Evolutionary conservation across 768 basidiomycete genomes (phyloP).

Genomic region (Hypholoma fasciculare): DNA sequence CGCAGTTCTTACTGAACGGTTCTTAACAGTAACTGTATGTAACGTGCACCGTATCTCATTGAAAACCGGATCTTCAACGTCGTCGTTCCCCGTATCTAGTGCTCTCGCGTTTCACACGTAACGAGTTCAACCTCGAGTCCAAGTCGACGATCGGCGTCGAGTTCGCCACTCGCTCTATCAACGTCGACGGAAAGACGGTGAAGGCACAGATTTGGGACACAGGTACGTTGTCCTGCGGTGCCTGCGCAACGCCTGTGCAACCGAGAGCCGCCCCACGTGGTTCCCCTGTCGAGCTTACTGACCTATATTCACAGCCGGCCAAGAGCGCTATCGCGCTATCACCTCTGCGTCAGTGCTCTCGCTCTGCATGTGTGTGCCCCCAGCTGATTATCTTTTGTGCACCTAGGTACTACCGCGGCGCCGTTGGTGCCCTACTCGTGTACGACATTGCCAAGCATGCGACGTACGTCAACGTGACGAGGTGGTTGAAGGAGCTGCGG

Average conservation of each 20-base stretch:
- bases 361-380: background rate
- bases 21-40: slow-evolving; percentile 61
- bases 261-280: background rate
- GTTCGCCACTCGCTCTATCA: slow-evolving; percentile 94
- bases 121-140: slow-evolving; percentile 98
- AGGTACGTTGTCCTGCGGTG: slow-evolving; percentile 49
- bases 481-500: slow-evolving; percentile 96
- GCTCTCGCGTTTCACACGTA: slow-evolving; percentile 98
- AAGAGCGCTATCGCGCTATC: slow-evolving; percentile 97
- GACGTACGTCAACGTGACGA: slow-evolving; percentile 90
- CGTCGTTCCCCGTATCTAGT: slow-evolving; percentile 48
- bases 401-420: slow-evolving; percentile 93
- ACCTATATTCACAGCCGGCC: slow-evolving; percentile 67
- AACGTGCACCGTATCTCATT: background rate
- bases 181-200: slow-evolving; percentile 94
- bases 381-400: slow-evolving; percentile 1
- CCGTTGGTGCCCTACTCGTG: slow-evolving; percentile 88
- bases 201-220: slow-evolving; percentile 99
- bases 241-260: background rate
- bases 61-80: slow-evolving; percentile 3
- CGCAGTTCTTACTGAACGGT: slow-evolving; percentile 7
- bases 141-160: slow-evolving; percentile 99
- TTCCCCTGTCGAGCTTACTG: slow-evolving; percentile 2
- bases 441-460: slow-evolving; percentile 95
- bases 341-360: slow-evolving; percentile 80